Evolutionary conservation across 768 basidiomycete genomes (phyloP), one percentile per base, ranked within the genome.

Genomic region (Podaxis sp.): DNA sequence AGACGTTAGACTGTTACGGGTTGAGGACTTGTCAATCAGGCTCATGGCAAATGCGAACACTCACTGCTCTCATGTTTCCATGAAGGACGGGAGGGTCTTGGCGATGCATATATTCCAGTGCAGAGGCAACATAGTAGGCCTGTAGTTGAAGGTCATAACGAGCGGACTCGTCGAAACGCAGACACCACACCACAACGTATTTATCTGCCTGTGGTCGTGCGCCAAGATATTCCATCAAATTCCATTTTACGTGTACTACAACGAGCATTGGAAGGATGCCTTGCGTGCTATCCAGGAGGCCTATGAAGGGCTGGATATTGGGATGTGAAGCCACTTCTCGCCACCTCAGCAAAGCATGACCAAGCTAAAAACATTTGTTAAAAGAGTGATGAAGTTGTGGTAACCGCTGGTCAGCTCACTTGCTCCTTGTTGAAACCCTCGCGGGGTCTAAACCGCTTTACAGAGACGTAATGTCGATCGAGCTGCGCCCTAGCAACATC

Each of bases 61-160:
- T 59, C 40, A 59, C 57, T 2, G n/a, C 57, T 15, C 22, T 59
- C 9, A 59, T 25, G 15, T 51, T 59, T 17, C 47, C 49, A 22
- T 59, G 57, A 2, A 38, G 12, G 13, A 59, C 51, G 6, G 33
- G 47, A 22, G 57, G 57, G 9, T 8, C 13, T 17, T 51, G 47
- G 3, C n/a, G 11, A 37, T 59, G 57, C 47, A 51, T 49, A 25
- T 50, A 51, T 13, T 49, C 22, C 13, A 59, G 22, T 19, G 46
- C 57, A 33, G 4, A 13, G 5, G 47, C 57, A 13, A 51, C 47
- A 4, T 40, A 15, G 19, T 19, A 59, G 11, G 38, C 19, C 57
- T 25, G 25, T 25, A 25, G 25, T 25, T 25, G 25, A 25, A 25
- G 25, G 25, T 59, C 27, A 17, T 40, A 19, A 27, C 2, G 15